These are phyloP conservation scores for Calycina herbarum DNA, from an alignment of 2,329 filamentous ascomycete species.

Conservation along the genomic window DNA sequence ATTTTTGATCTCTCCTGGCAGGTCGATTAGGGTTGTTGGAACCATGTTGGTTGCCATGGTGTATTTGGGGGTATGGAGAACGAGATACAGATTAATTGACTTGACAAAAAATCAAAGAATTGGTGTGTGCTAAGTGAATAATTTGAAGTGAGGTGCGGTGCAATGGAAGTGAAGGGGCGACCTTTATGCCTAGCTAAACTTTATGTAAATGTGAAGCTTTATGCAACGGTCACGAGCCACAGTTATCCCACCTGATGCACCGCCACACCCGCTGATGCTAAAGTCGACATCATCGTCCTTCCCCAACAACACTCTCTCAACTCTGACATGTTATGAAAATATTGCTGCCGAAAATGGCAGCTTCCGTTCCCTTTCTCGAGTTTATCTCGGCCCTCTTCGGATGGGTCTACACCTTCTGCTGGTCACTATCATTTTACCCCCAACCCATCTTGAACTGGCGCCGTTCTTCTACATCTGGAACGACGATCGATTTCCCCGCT, in stretches of 20 bases:
- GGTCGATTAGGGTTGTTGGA: constrained; percentile 30
- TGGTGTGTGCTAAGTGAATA: too few species aligned
- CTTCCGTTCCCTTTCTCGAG: constrained; percentile 44
- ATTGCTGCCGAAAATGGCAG: constrained; percentile 27
- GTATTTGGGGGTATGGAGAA: not conserved
- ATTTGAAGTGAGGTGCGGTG: not conserved
- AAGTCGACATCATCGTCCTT: constrained; percentile 3
- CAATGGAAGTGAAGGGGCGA: not conserved
- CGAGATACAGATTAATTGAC: not conserved
- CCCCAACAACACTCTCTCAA: not conserved
- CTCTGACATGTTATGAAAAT: constrained; percentile 14
- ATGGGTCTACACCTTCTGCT: constrained; percentile 74
- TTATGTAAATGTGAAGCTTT: not conserved
- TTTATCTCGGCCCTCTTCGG: constrained; percentile 62
- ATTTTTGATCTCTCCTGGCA: constrained; percentile 62
- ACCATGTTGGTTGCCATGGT: not conserved
- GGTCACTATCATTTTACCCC: constrained; percentile 92
- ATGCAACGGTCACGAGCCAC: not conserved
- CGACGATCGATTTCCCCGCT: constrained; percentile 84
- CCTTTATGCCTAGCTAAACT: not conserved
- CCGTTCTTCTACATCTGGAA: constrained; percentile 75
- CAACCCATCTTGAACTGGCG: constrained; percentile 79
- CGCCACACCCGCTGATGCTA: constrained; percentile 7
- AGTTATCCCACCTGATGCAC: not conserved
- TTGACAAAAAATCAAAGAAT: not conserved